These are phyloP conservation scores for Phytophthora pini DNA, from an alignment of 352 stramenopile species.

Conservation along the genomic window DNA sequence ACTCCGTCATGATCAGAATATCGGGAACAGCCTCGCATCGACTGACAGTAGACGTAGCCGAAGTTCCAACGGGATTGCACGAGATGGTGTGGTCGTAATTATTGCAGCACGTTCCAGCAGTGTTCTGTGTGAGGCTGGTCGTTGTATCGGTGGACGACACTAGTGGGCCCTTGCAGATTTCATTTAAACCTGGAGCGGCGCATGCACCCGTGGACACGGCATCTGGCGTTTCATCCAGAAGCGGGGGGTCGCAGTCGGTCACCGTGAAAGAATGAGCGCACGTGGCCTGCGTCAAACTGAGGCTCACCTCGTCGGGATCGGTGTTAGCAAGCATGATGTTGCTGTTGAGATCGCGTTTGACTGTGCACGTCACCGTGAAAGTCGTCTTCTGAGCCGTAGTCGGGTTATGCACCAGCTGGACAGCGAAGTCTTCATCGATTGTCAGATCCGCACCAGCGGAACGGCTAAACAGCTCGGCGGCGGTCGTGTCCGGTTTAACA, in stretches of 20 bases:
- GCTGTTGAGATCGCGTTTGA: constrained; percentile 26
- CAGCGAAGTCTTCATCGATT: constrained; percentile 38
- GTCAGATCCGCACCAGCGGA: neutral
- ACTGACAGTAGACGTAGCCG: constrained; percentile 5
- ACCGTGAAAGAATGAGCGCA: constrained; percentile 50
- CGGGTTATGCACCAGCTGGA: constrained; percentile 54
- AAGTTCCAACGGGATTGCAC: neutral
- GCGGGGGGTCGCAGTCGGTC: constrained; percentile 56
- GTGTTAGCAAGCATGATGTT: neutral
- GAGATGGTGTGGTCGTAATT: neutral
- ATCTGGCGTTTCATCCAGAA: constrained; percentile 14
- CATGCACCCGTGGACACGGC: no score
- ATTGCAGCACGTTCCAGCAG: constrained; percentile 46
- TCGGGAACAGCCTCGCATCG: constrained; percentile 43
- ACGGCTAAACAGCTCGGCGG: no score
- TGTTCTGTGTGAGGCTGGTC: constrained; percentile 20
- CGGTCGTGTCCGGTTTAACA: no score
- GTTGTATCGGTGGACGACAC: constrained; percentile 30
- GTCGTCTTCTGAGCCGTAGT: constrained; percentile 40
- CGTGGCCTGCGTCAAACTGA: constrained; percentile 22
- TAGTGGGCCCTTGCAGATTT: constrained; percentile 51
- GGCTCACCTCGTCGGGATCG: neutral
- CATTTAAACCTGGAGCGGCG: constrained; percentile 27
- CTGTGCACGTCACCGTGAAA: constrained; percentile 47
- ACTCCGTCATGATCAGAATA: constrained; percentile 23